Base-by-base conservation (phyloP, 2,329 filamentous ascomycete genomes). In the Pseudogymnoascus sp. region DNA sequence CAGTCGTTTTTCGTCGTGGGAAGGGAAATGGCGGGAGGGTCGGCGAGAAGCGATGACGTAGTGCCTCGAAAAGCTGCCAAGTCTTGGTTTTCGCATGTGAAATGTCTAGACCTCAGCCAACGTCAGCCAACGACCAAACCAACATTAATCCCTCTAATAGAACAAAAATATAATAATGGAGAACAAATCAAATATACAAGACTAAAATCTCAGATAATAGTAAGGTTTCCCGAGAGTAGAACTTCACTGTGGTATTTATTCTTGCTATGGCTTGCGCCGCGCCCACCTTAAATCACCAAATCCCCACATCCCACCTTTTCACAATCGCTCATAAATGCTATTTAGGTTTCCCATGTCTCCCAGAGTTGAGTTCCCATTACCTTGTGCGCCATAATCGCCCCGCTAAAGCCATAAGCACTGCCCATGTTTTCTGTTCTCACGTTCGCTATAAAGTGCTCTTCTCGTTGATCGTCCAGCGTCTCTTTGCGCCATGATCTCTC, bases 381-480 rank as follows among this genome's bases (percentile, higher is more conserved):
- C 25, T 3, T 55, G 28, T 55, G 9, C 49, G 49, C 49, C 49
- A 55, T 55, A 55, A 55, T 55, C 49, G 25, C 28, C 49, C 49
- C 16, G 25, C 49, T 35, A 55, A 55, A 55, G 28, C 49, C 28
- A 55, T 35, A 33, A 35, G 1, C 14, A 14, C 49, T 33, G 7
- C 49, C 28, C 49, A 22, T 55, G n/a, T 55, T 35, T 55, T 33
- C n/a, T 55, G 12, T 52, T 52, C 45, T 52, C 45, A 52, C 45
- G 23, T 30, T 8, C 28, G 28, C 28, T 55, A 55, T 55, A 62
- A 35, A 14, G 52, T 60, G 49, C 62, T 25, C 25, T 55, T 30
- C 36, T 84, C 82, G 52, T 77, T 83, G 4, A 84, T 77, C 22
- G 82, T 83, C 82, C 82, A 85, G 23, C 82, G 75, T 60, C 82